These are phyloP conservation scores for Omphalotus guepiniiformis DNA, from an alignment of 768 basidiomycete genomes.

Conservation along the genomic window DNA sequence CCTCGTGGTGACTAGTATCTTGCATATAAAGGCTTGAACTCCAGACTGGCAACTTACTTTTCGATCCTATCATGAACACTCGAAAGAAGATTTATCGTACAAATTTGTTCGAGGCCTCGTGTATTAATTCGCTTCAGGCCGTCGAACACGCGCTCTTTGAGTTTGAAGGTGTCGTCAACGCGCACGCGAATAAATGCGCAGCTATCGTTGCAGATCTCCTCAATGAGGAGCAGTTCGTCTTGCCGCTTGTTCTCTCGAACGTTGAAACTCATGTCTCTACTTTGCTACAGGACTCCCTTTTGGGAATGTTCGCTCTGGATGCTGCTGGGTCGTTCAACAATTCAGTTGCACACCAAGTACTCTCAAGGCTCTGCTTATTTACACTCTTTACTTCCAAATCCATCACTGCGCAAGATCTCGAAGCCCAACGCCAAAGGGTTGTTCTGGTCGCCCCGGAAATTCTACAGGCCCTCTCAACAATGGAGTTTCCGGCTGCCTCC, in stretches of 20 bases:
- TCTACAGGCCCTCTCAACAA: neutral
- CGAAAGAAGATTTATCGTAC: neutral
- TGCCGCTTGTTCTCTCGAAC: slow-evolving; percentile 3
- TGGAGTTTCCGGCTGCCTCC: neutral
- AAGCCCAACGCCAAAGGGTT: neutral
- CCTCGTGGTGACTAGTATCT: no score
- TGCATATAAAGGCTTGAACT: no score
- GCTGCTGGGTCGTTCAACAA: neutral
- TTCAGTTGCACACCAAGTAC: neutral
- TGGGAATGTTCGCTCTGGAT: neutral
- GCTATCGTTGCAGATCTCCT: neutral
- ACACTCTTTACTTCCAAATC: neutral
- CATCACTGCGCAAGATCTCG: neutral
- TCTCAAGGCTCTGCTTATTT: neutral
- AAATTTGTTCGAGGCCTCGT: slow-evolving; percentile 1
- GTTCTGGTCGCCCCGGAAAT: neutral
- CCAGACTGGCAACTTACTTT: no score
- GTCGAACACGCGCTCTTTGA: neutral
- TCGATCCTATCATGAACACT: neutral
- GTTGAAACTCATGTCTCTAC: neutral
- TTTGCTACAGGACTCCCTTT: neutral
- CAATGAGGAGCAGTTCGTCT: neutral
- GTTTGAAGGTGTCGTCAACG: neutral
- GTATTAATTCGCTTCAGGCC: neutral
- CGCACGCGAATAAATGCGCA: neutral